Base-by-base conservation (phyloP, 179 eudicot genomes). In the Beta lomatogona region DNA sequence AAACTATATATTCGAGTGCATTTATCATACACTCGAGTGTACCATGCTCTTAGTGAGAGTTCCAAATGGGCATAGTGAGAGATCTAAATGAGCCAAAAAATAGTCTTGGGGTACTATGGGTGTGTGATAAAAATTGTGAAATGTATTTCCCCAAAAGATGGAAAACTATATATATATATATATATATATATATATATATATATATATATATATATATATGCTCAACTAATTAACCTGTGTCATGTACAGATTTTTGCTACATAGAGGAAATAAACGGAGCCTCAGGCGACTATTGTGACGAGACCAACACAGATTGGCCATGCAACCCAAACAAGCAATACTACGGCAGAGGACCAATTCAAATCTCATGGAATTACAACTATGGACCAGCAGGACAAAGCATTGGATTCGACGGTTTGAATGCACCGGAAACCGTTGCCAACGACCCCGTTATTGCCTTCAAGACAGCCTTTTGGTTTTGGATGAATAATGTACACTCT, bases 351-450 rank as follows among this genome's bases (percentile, higher is more conserved):
- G 85, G 85, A 0, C 85, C 85, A 10, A 83, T 83, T 25, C 85
- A 83, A 19, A 8, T 83, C 16, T 78, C 85, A 14, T 83, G 85
- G 85, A 83, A 83, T 69, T 83, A 41, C 75, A 83, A 83, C 60
- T 83, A 83, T n/a, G 85, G 85, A 6, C 85, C 85, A 22, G 85
- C 85, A 4, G 85, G 85, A 8, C 69, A 83, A 58, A 83, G 85
- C 63, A 78, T 83, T 25, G 85, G 85, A 59, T 83, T 83, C 12
- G 85, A 83, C 28, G 85, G 85, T 0, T 64, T 83, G 31, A 73
- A 79, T 59, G 71, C 82, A 15, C 85, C 85, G 0, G 85, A 83
- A 66, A 73, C 85, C 4, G 82, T 83, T 15, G 85, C 85, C 13
- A 69, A 73, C 10, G 79, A 83, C 15, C 75, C 82, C 2, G 75